Evolutionary conservation across 768 basidiomycete species (phyloP).

Genomic region (Psilocybe cubensis): DNA sequence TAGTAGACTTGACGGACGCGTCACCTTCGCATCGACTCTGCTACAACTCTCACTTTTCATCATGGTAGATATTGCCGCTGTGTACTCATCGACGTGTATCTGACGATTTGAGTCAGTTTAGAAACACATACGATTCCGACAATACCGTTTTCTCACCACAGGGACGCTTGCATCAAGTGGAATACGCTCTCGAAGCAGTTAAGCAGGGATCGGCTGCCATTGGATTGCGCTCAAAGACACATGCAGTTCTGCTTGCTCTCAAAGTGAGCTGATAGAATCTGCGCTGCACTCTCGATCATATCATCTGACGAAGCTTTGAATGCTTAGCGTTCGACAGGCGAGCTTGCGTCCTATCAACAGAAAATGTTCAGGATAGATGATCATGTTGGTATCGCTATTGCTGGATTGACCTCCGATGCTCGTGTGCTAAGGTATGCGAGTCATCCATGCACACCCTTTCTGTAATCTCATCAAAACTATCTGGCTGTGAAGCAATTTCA

Average conservation of each 20-base stretch:
- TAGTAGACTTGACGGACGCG: constrained; percentile 26
- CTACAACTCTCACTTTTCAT: constrained; percentile 17
- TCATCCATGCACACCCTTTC: background rate
- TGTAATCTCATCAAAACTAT: background rate
- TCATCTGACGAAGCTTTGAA: constrained; percentile 6
- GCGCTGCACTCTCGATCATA: constrained; percentile 16
- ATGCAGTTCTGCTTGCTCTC: constrained; percentile 88
- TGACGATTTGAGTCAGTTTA: constrained; percentile 56
- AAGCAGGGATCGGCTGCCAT: constrained; percentile 99
- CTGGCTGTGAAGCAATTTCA: constrained; percentile 77
- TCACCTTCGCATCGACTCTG: constrained; percentile 24
- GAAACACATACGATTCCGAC: constrained; percentile 98
- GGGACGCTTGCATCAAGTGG: constrained; percentile 95
- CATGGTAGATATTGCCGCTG: constrained; percentile 35
- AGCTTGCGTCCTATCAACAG: constrained; percentile 99
- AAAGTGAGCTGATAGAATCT: constrained; percentile 60
- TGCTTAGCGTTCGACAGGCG: constrained; percentile 92
- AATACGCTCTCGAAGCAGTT: constrained; percentile 98
- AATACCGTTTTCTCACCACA: constrained; percentile 98
- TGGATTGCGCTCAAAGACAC: constrained; percentile 93
- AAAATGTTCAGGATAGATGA: constrained; percentile 99
- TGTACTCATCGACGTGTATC: constrained; percentile 25
- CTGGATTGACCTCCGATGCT: constrained; percentile 97
- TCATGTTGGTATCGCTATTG: constrained; percentile 99
- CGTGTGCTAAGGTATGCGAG: constrained; percentile 85